phyloP scores from a whole-genome alignment of 2,329 filamentous ascomycete genomes.

The Cadophora luteo-olivacea region DNA sequence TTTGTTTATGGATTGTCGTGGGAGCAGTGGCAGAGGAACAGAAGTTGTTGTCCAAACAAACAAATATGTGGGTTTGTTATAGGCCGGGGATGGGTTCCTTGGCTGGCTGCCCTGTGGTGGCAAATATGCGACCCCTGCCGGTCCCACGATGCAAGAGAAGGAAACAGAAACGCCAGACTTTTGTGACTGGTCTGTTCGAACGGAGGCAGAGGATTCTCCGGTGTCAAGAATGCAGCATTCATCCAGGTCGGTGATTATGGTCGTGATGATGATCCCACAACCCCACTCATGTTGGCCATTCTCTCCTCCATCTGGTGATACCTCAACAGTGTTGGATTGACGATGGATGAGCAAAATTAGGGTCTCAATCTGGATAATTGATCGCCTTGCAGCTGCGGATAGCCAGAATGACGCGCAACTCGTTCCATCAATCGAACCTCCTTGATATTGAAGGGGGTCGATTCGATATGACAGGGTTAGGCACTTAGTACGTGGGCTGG shows the following conservation, averaged over 20 bases:
- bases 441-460: slow-evolving; percentile 18
- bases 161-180: slow-evolving; percentile 6
- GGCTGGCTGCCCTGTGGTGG: slow-evolving; percentile 23
- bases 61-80: slow-evolving; percentile 31
- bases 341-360: slow-evolving; percentile 28
- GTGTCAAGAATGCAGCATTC: slow-evolving; percentile 9
- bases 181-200: slow-evolving; percentile 1
- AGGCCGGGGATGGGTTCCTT: slow-evolving; percentile 16
- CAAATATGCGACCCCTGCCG: slow-evolving; percentile 20
- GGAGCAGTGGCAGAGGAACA: slow-evolving; percentile 13
- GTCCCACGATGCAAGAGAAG: slow-evolving; percentile 16
- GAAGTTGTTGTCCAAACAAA: slow-evolving; percentile 26
- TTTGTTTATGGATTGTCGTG: slow-evolving; percentile 17
- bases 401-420: slow-evolving; percentile 26
- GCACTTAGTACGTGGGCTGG: neutral
- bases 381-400: slow-evolving; percentile 26
- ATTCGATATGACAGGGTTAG: neutral
- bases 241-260: neutral
- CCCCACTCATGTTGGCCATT: neutral
- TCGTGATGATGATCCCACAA: neutral
- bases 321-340: slow-evolving; percentile 27
- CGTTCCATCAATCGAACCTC: slow-evolving; percentile 21
- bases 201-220: slow-evolving; percentile 16
- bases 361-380: slow-evolving; percentile 36
- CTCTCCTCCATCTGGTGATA: slow-evolving; percentile 16